Percentiles rank a stretch among this genome's conserved stretches.
These are phyloP conservation scores for Gypsophila paniculata DNA, from an alignment of 179 eudicot species.

Conservation along the genomic window DNA sequence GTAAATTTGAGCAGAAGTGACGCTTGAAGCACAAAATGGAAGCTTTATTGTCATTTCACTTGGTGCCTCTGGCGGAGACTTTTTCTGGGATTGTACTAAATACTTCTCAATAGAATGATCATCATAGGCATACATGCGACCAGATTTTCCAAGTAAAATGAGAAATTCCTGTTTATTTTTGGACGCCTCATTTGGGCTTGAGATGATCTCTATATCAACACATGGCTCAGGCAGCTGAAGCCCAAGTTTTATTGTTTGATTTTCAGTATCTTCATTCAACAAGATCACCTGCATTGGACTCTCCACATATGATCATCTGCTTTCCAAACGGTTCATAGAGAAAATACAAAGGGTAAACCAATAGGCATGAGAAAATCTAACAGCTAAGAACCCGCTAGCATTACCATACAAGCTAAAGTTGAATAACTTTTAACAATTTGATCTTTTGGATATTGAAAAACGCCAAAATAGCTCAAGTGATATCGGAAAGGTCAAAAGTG, in stretches of 20 bases:
- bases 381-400: neutral
- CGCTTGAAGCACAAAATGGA: conserved; percentile 58
- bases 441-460: conserved; percentile 7
- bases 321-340: conserved; percentile 1
- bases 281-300: conserved; percentile 58
- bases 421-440: neutral
- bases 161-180: conserved; percentile 58
- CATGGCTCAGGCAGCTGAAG: conserved; percentile 72
- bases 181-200: conserved; percentile 43
- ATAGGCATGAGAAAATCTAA: neutral
- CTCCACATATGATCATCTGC: neutral
- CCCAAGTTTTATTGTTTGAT: conserved; percentile 72
- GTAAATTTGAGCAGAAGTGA: conserved; percentile 53
- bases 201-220: conserved; percentile 59
- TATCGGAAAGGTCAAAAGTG: neutral
- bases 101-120: conserved; percentile 70
- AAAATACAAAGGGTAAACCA: conserved; percentile 5
- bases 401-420: neutral
- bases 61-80: conserved; percentile 66
- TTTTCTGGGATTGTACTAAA: conserved; percentile 61
- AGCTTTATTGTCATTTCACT: conserved; percentile 63
- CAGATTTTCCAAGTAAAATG: conserved; percentile 73
- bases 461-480: conserved; percentile 2
- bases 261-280: conserved; percentile 69
- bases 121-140: conserved; percentile 67